Evolutionary conservation across 148 eudicot genomes (phyloP).

Genomic region (Nepenthes gracilis): DNA sequence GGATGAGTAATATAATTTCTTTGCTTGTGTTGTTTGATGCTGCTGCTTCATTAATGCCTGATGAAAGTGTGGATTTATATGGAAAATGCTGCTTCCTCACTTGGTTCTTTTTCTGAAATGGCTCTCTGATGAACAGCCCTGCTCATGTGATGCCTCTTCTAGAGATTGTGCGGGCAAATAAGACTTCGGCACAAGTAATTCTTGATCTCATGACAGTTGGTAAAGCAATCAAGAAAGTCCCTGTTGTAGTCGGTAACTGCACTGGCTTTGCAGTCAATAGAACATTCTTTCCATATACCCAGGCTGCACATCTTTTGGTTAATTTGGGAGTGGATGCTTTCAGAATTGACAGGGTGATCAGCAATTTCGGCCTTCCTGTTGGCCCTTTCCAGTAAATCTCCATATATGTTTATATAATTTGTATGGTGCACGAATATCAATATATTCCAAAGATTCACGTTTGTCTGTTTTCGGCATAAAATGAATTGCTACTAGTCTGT

Average conservation of each 20-base stretch:
- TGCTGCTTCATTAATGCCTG: not conserved
- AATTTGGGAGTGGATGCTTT: constrained; percentile 73
- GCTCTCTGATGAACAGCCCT: constrained; percentile 54
- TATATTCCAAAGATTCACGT: not conserved
- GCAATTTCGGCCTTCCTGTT: constrained; percentile 73
- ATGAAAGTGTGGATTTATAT: not conserved
- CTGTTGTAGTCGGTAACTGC: constrained; percentile 96
- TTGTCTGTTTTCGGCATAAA: not conserved
- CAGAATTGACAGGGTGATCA: constrained; percentile 78
- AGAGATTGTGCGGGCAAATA: constrained; percentile 81
- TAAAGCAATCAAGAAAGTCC: constrained; percentile 73
- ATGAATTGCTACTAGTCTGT: too few relatives aligned
- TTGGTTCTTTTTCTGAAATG: constrained; percentile 13
- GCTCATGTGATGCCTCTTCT: constrained; percentile 91
- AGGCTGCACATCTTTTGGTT: constrained; percentile 64
- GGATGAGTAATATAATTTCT: too few relatives aligned
- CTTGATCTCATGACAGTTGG: constrained; percentile 83
- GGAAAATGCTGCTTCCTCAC: constrained; percentile 3
- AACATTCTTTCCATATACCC: constrained; percentile 78
- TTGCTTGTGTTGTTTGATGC: not conserved
- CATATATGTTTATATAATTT: constrained; percentile 4
- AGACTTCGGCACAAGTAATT: constrained; percentile 84
- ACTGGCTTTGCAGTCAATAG: constrained; percentile 92
- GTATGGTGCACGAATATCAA: constrained; percentile 1
- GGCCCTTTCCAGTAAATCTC: constrained; percentile 92